A percentile compares a stretch with the other conserved stretches of the same genome.
Conservation (phyloP, 768 basidiomycete species). For the Peribolospora baueri region DNA sequence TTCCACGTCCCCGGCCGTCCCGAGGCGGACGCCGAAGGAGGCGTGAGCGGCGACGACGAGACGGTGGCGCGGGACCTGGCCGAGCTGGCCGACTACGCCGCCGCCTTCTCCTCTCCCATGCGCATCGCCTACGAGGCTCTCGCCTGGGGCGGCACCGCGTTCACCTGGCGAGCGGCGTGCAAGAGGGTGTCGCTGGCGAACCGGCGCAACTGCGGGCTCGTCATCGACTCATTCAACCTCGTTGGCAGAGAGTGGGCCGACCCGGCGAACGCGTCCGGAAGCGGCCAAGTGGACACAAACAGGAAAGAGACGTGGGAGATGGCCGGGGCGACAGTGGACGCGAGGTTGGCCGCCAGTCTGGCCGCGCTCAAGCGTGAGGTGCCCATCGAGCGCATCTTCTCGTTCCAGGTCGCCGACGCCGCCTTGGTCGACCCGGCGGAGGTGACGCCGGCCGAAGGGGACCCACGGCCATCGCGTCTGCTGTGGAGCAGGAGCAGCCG, state of each 20-base stretch:
- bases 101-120: slow-evolving; percentile 14
- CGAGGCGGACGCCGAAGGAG: slow-evolving; percentile 12
- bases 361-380: slow-evolving; percentile 16
- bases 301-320: not conserved
- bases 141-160: slow-evolving; percentile 20
- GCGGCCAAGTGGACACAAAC: slow-evolving; percentile 6
- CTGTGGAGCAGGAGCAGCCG: slow-evolving; percentile 23
- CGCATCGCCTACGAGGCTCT: slow-evolving; percentile 19
- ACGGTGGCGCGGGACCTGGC: slow-evolving; percentile 16
- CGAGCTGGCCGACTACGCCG: slow-evolving; percentile 19
- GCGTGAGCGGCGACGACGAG: slow-evolving; percentile 8
- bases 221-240: slow-evolving; percentile 23
- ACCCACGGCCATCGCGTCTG: slow-evolving; percentile 17
- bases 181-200: slow-evolving; percentile 19
- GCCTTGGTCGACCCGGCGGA: not conserved
- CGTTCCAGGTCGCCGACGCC: slow-evolving; percentile 25
- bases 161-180: slow-evolving; percentile 23
- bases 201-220: slow-evolving; percentile 22
- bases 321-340: slow-evolving; percentile 2
- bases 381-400: slow-evolving; percentile 21
- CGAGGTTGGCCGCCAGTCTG: slow-evolving; percentile 12
- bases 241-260: slow-evolving; percentile 24
- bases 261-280: slow-evolving; percentile 15
- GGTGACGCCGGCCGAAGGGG: slow-evolving; percentile 9
- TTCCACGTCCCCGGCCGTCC: slow-evolving; percentile 5